phyloP scores from a whole-genome alignment of 2,329 filamentous ascomycete species.

The Lecanosticta acicola region DNA sequence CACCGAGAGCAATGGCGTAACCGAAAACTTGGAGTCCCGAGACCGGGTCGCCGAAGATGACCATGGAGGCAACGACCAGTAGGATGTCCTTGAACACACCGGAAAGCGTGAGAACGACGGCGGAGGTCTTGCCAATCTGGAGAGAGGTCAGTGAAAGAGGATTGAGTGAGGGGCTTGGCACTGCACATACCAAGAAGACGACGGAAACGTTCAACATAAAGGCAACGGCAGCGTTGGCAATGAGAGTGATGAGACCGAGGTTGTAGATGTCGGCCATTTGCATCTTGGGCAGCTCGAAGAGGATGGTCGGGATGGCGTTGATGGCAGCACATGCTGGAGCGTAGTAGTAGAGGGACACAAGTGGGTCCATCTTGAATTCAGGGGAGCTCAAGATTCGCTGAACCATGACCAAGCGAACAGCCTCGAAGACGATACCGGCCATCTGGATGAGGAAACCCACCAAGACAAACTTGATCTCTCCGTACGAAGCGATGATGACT shows the following conservation, averaged over 20 bases:
- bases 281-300: constrained; percentile 68
- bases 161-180: not conserved
- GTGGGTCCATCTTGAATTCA: constrained; percentile 87
- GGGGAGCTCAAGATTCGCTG: constrained; percentile 73
- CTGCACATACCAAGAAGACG: constrained; percentile 67
- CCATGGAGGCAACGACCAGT: constrained; percentile 71
- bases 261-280: constrained; percentile 64
- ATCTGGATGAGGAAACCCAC: constrained; percentile 70
- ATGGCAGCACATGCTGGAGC: constrained; percentile 77
- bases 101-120: constrained; percentile 77
- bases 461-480: constrained; percentile 89
- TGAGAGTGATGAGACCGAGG: constrained; percentile 66
- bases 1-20: constrained; percentile 71
- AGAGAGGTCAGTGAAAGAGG: constrained; percentile 5
- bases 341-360: constrained; percentile 90
- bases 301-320: constrained; percentile 68
- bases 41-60: constrained; percentile 74
- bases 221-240: constrained; percentile 70
- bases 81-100: constrained; percentile 85
- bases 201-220: constrained; percentile 81
- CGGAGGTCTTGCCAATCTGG: constrained; percentile 82
- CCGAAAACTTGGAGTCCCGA: constrained; percentile 74
- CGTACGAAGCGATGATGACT: constrained; percentile 88
- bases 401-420: constrained; percentile 76
- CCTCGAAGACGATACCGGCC: constrained; percentile 74